Conservation (phyloP, 768 basidiomycete species). For the Lentinula sp. region DNA sequence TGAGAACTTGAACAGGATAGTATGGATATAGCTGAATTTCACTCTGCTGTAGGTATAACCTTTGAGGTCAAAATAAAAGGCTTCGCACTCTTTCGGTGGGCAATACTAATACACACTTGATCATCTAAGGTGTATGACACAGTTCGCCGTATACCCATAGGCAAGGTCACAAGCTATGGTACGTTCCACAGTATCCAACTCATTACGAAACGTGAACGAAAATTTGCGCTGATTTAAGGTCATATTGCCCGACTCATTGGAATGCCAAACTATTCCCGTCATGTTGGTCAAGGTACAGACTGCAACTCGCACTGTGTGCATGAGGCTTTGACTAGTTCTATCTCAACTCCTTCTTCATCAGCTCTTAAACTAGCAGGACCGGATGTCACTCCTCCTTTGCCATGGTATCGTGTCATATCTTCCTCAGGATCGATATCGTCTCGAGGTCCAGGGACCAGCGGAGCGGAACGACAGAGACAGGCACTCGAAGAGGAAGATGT, state of each 20-base stretch:
- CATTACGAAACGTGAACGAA: background rate
- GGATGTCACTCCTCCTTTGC: conserved; percentile 56
- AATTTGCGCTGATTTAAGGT: conserved; percentile 31
- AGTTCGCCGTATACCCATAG: conserved; percentile 62
- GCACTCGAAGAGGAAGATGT: conserved; percentile 77
- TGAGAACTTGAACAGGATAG: no score
- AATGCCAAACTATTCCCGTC: conserved; percentile 73
- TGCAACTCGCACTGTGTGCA: no score
- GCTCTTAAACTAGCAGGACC: conserved; percentile 74
- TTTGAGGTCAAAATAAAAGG: background rate
- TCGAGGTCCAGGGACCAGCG: conserved; percentile 75
- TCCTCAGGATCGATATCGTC: conserved; percentile 73
- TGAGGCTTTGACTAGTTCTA: no score
- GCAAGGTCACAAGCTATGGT: conserved; percentile 77
- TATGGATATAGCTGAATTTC: conserved; percentile 61
- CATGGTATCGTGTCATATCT: conserved; percentile 77
- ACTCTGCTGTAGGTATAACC: conserved; percentile 41
- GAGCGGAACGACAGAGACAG: conserved; percentile 71
- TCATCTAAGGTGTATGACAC: conserved; percentile 58
- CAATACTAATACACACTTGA: background rate
- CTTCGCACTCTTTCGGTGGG: background rate
- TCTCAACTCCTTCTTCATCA: conserved; percentile 17
- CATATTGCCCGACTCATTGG: conserved; percentile 77
- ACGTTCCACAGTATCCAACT: background rate
- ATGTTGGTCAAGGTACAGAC: conserved; percentile 71